Conservation (phyloP, 371 early-diverging fungal species). For the Mortierella sp. region DNA sequence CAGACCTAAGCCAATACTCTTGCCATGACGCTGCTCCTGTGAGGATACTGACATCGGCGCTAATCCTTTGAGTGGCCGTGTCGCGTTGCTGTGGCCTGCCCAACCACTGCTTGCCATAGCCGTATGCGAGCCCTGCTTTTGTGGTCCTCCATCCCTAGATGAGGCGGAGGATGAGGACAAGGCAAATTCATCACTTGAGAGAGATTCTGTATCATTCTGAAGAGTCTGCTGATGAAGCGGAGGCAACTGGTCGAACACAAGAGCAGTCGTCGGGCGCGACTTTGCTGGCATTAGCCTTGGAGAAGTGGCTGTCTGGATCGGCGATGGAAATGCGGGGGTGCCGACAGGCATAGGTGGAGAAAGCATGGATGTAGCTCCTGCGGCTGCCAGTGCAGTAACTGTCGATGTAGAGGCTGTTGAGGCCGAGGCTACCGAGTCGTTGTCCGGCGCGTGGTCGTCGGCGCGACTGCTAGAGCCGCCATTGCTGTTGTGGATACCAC, state of each 20-base stretch:
- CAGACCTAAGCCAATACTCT: constrained; percentile 2
- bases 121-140: no score
- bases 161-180: constrained; percentile 23
- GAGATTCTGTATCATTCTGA: constrained; percentile 32
- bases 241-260: constrained; percentile 34
- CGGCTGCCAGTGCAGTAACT: background rate
- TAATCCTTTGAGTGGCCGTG: constrained; percentile 5
- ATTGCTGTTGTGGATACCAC: background rate
- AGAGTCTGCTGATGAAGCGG: constrained; percentile 15
- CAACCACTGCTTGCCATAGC: no score
- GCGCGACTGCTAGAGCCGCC: background rate
- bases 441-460: background rate
- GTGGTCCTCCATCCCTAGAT: background rate
- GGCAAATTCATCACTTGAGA: constrained; percentile 45
- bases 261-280: constrained; percentile 44
- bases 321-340: constrained; percentile 13
- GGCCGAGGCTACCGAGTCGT: background rate
- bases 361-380: constrained; percentile 23
- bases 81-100: no score
- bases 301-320: constrained; percentile 45
- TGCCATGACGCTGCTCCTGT: background rate
- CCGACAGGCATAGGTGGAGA: constrained; percentile 19
- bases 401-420: background rate
- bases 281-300: constrained; percentile 51
- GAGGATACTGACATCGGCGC: background rate